Evolutionary conservation across 2,329 filamentous ascomycete genomes (phyloP), one percentile per base, ranked within the genome.

Genomic region (Penicillium thymicola): DNA sequence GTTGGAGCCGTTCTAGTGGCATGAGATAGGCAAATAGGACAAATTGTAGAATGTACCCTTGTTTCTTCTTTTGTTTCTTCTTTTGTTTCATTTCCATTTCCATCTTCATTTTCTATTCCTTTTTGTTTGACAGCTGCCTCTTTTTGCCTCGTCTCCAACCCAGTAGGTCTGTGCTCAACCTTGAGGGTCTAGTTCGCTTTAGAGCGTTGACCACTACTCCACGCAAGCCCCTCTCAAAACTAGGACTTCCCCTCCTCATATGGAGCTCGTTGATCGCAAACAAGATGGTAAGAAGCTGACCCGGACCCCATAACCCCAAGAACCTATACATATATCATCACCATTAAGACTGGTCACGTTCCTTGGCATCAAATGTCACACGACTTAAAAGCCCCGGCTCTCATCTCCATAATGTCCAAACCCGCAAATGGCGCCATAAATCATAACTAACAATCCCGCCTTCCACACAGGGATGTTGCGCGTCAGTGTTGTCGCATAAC

Each of bases 391-490:
- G 18, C 27, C 42, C 56, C 32, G 36, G 18, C 32, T 55, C 18
- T 40, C 28, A 36, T 41, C 32, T 34, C 32, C 38, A 46, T 45
- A 43, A 40, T 23, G 32, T 16, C 14, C 11, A 41, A 43, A 42
- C 42, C 30, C 30, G 8, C 14, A 27, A 27, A 28, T 21, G n/a
- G 42, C 32, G 9, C 46, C 51, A 51, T 14, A 27, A 9, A 8
- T 11, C 13, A 14, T 8, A 53, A 55, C 59, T 55, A 55, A 60
- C 51, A 32, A 23, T 9, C 51, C 8, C 40, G 16, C 34, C 41
- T 38, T 25, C 9, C 40, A 21, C 2, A 52, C 54, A 77, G 75
- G 75, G 75, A 64, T 77, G 74, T 65, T 76, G 74, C 62, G 65
- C 71, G 48, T 77, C 73, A 54, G 59, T 61, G 23, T 61, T 63